Evolutionary conservation across 2,329 filamentous ascomycete genomes (phyloP).

Genomic region (Epichloe sp.): DNA sequence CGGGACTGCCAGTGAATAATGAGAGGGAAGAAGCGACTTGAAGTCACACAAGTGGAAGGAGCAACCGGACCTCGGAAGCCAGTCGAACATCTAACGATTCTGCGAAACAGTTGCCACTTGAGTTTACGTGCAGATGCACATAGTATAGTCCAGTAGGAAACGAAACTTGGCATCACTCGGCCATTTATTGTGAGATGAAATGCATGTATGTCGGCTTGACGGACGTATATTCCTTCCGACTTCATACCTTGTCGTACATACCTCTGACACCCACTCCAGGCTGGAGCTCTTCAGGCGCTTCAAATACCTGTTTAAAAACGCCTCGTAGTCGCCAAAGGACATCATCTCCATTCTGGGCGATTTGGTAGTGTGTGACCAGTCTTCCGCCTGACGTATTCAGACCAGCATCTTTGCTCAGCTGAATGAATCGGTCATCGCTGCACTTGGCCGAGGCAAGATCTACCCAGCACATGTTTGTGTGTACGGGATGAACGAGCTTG

Average conservation of each 20-base stretch:
- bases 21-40: conserved; percentile 1
- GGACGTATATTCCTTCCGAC: neutral
- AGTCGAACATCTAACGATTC: neutral
- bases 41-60: conserved; percentile 4
- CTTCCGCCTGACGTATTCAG: conserved; percentile 27
- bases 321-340: conserved; percentile 43
- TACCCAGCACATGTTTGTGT: conserved; percentile 91
- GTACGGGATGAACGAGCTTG: conserved; percentile 51
- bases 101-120: no score
- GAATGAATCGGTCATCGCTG: conserved; percentile 22
- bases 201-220: neutral
- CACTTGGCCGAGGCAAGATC: conserved; percentile 51
- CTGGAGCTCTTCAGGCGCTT: conserved; percentile 6
- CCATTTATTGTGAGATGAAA: no score
- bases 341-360: conserved; percentile 45
- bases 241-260: conserved; percentile 1
- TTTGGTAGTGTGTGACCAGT: conserved; percentile 43
- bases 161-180: no score
- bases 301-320: conserved; percentile 33
- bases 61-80: neutral
- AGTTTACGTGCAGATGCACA: no score
- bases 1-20: neutral
- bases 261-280: neutral
- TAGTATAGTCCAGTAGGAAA: no score
- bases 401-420: conserved; percentile 28